Base-by-base conservation (phyloP, 345 rosid genomes). In the Clausena lansium region DNA sequence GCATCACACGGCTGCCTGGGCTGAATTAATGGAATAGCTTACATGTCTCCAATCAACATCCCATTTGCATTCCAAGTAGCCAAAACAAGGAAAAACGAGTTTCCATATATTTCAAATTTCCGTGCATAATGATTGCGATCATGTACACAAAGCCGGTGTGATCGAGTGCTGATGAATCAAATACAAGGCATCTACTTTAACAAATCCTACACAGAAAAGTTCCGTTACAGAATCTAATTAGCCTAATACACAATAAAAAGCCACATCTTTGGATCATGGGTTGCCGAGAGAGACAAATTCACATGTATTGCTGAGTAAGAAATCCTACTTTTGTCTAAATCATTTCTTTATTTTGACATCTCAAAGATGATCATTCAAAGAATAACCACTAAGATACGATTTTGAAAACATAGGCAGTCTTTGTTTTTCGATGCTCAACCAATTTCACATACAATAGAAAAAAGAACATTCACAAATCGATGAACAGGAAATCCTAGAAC, bases 131-230 rank as follows among this genome's bases (percentile, higher is more conserved):
- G 15, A 28, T 68, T 27, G 73, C 28, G 14, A 69, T 28, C 33
- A 10, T 7, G 14, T 67, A 55, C 54, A 41, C 2, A 24, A 30
- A 45, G 72, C 30, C 25, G 50, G 73, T 25, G 17, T 24, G 19
- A 28, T n/a, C 9, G 28, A 50, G 8, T 13, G 54, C 2, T 45
- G 24, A 6, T 28, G 14, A 6, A 35, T 59, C 58, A 41, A 62
- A 38, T 52, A 65, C 19, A 67, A 67, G 50, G 20, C 22, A 62
- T 65, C 24, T 22, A 54, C 13, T 71, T 57, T 1, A 6, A 74
- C 4, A 28, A 74, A 47, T 66, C 71, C 78, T 76, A 71, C 78
- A 76, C 32, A 20, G 9, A 74, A 10, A 61, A 30, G 41, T 63
- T 72, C 32, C 27, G 9, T 33, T 27, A 28, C 22, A 54, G 59